Percentiles rank a stretch among this genome's conserved stretches.
phyloP scores from a whole-genome alignment of 495 filamentous ascomycete species.

The Aspergillus funiculosus region DNA sequence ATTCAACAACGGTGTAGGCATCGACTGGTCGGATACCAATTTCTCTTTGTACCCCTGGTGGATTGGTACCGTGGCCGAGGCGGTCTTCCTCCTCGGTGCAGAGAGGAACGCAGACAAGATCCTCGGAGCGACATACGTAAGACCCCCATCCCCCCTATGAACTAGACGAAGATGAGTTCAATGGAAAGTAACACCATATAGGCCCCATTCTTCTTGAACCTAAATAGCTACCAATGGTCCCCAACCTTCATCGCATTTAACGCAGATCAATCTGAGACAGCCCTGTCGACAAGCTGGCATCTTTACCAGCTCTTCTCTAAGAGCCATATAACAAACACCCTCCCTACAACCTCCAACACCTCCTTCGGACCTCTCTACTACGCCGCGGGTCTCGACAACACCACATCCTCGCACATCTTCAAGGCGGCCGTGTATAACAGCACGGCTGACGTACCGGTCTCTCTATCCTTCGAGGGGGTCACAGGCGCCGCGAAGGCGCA shows the following conservation, averaged over 20 bases:
- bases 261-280: constrained; percentile 34
- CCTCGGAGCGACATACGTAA: constrained; percentile 36
- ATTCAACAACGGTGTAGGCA: constrained; percentile 26
- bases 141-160: constrained; percentile 20
- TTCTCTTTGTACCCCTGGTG: constrained; percentile 48
- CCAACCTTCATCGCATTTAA: constrained; percentile 44
- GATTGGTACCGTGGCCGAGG: constrained; percentile 51
- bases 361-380: constrained; percentile 44
- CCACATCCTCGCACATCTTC: constrained; percentile 41
- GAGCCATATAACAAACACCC: constrained; percentile 37
- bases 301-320: constrained; percentile 39
- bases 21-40: constrained; percentile 28
- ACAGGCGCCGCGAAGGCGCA: constrained; percentile 38
- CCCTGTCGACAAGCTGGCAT: constrained; percentile 42
- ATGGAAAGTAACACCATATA: constrained; percentile 11
- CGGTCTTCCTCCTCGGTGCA: constrained; percentile 58
- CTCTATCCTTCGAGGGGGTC: constrained; percentile 51
- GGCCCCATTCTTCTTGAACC: constrained; percentile 45
- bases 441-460: constrained; percentile 44
- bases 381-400: constrained; percentile 30
- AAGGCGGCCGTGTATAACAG: constrained; percentile 66
- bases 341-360: constrained; percentile 36
- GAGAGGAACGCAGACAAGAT: constrained; percentile 59
- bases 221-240: constrained; percentile 44
- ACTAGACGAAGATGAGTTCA: constrained; percentile 12